phyloP scores from a whole-genome alignment of 208 protist species.

The Phytomonas sp. region DNA sequence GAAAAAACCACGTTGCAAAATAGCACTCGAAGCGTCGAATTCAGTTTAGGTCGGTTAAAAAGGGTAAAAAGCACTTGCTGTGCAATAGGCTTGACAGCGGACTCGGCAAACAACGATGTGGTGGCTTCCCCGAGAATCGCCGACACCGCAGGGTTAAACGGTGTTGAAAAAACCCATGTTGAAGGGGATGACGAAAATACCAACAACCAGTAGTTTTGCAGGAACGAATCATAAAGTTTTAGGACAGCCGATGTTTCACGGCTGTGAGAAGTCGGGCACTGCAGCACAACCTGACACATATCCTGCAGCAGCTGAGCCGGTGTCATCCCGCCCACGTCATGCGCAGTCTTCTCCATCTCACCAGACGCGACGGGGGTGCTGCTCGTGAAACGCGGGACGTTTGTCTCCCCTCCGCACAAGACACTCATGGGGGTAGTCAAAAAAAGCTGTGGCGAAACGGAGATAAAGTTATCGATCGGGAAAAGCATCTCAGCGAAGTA shows the following conservation, averaged over 20 bases:
- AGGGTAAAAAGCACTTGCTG: constrained; percentile 24
- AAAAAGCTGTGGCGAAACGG: constrained; percentile 63
- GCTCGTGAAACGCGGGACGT: constrained; percentile 15
- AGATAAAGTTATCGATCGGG: constrained; percentile 88
- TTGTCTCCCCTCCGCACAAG: constrained; percentile 20
- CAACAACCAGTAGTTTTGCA: constrained; percentile 59
- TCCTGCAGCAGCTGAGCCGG: constrained; percentile 59
- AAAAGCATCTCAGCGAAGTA: constrained; percentile 84
- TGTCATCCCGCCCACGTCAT: constrained; percentile 25
- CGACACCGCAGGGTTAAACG: constrained; percentile 1
- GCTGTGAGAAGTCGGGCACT: constrained; percentile 24
- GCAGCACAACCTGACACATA: constrained; percentile 56
- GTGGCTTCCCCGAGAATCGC: not conserved
- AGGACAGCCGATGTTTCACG: constrained; percentile 54
- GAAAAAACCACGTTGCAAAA: constrained; percentile 67
- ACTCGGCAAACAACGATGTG: constrained; percentile 3
- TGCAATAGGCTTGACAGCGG: constrained; percentile 32
- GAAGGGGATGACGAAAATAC: constrained; percentile 1
- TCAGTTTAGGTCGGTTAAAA: constrained; percentile 22
- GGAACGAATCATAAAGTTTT: constrained; percentile 55
- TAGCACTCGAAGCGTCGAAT: constrained; percentile 44
- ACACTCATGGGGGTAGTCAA: constrained; percentile 27
- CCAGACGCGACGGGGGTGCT: constrained; percentile 15
- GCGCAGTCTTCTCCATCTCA: constrained; percentile 2
- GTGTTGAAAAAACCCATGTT: not conserved